Percentiles rank a stretch among this genome's conserved stretches.
Evolutionary conservation across 306 rosid genomes (phyloP).

Genomic region (Acmispon strigosus): DNA sequence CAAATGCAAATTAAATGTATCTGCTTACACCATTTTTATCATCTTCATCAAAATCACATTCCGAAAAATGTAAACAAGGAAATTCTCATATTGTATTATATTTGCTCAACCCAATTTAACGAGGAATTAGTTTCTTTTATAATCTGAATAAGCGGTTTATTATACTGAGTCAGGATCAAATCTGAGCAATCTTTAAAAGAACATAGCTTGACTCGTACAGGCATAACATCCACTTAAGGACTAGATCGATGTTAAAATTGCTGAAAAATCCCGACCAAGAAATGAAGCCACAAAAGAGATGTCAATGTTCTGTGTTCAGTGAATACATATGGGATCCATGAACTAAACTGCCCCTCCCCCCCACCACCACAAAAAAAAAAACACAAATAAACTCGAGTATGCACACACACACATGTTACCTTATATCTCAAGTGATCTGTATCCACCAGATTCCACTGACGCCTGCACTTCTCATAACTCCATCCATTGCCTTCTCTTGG

Average conservation of each 20-base stretch:
- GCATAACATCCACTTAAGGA: neutral
- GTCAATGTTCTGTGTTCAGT: neutral
- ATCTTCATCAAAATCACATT: too few species aligned
- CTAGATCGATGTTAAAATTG: neutral
- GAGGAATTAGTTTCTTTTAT: too few species aligned
- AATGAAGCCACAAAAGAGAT: constrained; percentile 22
- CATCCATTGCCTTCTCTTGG: constrained; percentile 98
- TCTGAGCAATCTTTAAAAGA: too few species aligned
- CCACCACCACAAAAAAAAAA: neutral
- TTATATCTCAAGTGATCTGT: constrained; percentile 82
- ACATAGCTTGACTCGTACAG: neutral
- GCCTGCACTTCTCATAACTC: constrained; percentile 94
- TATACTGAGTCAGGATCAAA: too few species aligned
- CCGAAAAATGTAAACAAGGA: too few species aligned
- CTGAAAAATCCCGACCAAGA: neutral
- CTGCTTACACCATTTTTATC: too few species aligned
- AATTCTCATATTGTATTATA: too few species aligned
- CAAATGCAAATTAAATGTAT: too few species aligned
- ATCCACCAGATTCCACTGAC: constrained; percentile 88
- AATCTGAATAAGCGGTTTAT: too few species aligned
- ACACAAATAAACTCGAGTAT: neutral
- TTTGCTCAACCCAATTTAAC: too few species aligned
- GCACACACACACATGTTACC: constrained; percentile 29
- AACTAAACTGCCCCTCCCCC: neutral
- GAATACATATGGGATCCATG: neutral